phyloP scores from a whole-genome alignment of 2,329 filamentous ascomycete species.

The Colletotrichum sp. region DNA sequence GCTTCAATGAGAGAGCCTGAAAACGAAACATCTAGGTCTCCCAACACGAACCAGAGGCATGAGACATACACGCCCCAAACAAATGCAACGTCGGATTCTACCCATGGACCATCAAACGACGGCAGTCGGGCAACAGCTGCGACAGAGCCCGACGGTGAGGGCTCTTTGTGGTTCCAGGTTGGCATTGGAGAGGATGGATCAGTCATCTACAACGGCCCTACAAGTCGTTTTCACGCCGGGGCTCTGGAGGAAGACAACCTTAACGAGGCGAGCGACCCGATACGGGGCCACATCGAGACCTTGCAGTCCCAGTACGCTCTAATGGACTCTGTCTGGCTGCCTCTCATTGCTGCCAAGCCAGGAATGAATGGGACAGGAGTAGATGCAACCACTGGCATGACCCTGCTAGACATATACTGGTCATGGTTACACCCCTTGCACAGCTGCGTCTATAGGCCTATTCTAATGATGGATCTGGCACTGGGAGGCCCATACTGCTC shows the following conservation, averaged over 20 bases:
- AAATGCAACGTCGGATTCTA: not conserved
- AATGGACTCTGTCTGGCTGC: constrained; percentile 20
- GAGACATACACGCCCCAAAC: not conserved
- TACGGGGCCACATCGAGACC: not conserved
- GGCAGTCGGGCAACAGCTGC: not conserved
- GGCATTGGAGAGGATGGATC: constrained; percentile 25
- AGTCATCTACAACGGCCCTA: constrained; percentile 27
- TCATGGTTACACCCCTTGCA: constrained; percentile 26
- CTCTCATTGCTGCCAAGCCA: constrained; percentile 13
- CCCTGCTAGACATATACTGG: constrained; percentile 27
- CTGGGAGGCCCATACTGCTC: constrained; percentile 25
- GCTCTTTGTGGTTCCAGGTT: constrained; percentile 24
- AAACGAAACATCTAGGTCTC: not conserved
- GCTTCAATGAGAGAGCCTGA: not conserved
- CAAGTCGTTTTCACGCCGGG: constrained; percentile 26
- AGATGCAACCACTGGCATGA: constrained; percentile 10
- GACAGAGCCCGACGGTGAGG: not conserved
- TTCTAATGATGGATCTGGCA: constrained; percentile 25
- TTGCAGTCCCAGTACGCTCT: constrained; percentile 15
- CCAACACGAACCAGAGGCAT: not conserved
- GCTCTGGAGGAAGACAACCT: not conserved
- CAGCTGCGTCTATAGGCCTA: constrained; percentile 23
- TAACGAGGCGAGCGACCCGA: not conserved
- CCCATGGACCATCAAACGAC: not conserved
- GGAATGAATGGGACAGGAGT: constrained; percentile 21